Evolutionary conservation across 2,329 filamentous ascomycete genomes (phyloP).

Genomic region (Fusarium tanahbumbuense): DNA sequence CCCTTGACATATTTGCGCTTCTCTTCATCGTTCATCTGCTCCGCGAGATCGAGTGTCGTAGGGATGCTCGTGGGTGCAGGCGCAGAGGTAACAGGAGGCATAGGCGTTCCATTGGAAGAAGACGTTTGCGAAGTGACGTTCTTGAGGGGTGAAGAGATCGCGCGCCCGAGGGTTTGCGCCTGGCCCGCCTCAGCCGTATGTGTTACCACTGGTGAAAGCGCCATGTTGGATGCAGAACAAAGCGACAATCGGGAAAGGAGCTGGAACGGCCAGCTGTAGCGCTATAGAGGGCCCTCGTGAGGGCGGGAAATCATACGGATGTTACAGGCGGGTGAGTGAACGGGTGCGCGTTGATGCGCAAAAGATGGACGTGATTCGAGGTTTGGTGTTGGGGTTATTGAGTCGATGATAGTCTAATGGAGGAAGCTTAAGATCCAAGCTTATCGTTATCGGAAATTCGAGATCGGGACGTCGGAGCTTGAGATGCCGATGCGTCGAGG

Average conservation of each 20-base stretch:
- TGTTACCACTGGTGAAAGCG: constrained; percentile 60
- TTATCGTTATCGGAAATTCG: constrained; percentile 34
- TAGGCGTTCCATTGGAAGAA: constrained; percentile 60
- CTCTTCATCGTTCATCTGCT: constrained; percentile 83
- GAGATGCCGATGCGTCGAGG: constrained; percentile 13
- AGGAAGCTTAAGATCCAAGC: constrained; percentile 22
- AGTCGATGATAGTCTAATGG: neutral
- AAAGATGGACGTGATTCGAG: neutral
- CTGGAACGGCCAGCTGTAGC: constrained; percentile 20
- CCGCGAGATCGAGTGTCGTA: constrained; percentile 70
- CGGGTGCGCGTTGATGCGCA: neutral
- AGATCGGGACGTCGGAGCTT: constrained; percentile 35
- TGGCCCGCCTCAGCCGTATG: constrained; percentile 51
- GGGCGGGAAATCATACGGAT: no score
- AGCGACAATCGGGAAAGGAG: constrained; percentile 2
- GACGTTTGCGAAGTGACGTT: constrained; percentile 49
- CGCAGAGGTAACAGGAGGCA: constrained; percentile 48
- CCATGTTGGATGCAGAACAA: constrained; percentile 52
- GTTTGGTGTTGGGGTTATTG: constrained; percentile 2
- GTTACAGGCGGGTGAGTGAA: neutral
- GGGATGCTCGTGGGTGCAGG: constrained; percentile 49
- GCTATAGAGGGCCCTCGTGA: neutral
- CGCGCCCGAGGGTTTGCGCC: constrained; percentile 43
- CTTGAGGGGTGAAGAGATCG: constrained; percentile 60
- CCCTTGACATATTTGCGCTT: constrained; percentile 92